Evolutionary conservation across 345 rosid genomes (phyloP).

Genomic region (Melaleuca quinquenervia): DNA sequence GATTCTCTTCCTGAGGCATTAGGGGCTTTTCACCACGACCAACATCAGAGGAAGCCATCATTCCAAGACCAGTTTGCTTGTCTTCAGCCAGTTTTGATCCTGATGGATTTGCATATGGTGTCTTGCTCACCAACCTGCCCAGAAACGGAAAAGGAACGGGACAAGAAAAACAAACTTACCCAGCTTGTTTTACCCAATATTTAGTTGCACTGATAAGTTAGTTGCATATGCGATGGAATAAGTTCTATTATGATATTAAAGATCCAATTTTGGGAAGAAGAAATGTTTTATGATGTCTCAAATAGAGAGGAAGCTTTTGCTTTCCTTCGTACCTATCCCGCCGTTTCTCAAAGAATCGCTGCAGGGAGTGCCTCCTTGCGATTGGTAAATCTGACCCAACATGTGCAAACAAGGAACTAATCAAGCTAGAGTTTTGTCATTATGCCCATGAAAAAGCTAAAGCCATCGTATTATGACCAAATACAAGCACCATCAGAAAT

Average conservation of each 20-base stretch:
- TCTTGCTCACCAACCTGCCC: constrained; percentile 69
- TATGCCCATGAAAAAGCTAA: not conserved
- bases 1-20: constrained; percentile 11
- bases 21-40: constrained; percentile 21
- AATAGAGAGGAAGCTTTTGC: not conserved
- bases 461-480: not conserved
- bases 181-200: not conserved
- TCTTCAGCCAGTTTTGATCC: constrained; percentile 14
- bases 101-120: constrained; percentile 39
- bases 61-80: constrained; percentile 9
- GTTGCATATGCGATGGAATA: not conserved
- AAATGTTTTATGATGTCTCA: not conserved
- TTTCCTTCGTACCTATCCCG: constrained; percentile 55
- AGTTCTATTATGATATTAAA: not conserved
- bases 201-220: not conserved
- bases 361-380: constrained; percentile 86
- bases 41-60: constrained; percentile 16
- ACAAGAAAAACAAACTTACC: not conserved
- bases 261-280: not conserved
- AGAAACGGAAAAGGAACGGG: not conserved
- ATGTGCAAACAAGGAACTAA: not conserved
- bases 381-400: constrained; percentile 57
- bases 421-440: not conserved
- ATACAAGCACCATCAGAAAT: not conserved
- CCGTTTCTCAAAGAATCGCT: constrained; percentile 82